Conservation (phyloP, 2,329 filamentous ascomycete genomes). For the Ophiosphaerella herpotricha region DNA sequence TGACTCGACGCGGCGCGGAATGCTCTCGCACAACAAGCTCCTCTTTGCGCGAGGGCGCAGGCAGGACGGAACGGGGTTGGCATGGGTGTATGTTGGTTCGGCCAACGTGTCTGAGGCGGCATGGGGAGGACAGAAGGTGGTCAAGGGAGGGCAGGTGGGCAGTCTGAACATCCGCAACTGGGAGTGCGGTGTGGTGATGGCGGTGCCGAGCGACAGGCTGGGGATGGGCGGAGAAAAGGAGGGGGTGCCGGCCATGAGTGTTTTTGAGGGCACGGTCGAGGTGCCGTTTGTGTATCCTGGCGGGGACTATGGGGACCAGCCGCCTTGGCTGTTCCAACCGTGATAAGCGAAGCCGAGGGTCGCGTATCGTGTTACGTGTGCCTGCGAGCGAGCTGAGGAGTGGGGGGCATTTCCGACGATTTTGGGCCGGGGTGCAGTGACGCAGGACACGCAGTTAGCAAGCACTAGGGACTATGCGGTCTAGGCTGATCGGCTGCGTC, state of each 20-base stretch:
- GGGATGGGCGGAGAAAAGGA: conserved; percentile 15
- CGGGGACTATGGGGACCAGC: conserved; percentile 51
- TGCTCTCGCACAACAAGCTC: conserved; percentile 90
- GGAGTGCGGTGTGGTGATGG: conserved; percentile 89
- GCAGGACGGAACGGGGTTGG: conserved; percentile 46
- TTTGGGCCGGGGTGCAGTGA: no score
- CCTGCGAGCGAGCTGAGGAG: background rate
- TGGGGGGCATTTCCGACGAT: background rate
- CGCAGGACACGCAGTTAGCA: no score
- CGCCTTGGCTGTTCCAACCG: conserved; percentile 52
- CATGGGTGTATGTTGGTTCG: conserved; percentile 87
- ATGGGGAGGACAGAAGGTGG: conserved; percentile 81
- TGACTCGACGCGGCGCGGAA: conserved; percentile 68
- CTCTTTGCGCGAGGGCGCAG: conserved; percentile 39
- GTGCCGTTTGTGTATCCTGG: conserved; percentile 69
- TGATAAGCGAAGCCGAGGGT: conserved; percentile 1
- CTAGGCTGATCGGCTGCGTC: no score
- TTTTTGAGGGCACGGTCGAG: conserved; percentile 62
- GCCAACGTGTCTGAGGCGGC: conserved; percentile 93
- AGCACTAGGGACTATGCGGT: no score
- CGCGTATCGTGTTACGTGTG: no score
- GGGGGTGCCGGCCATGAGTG: conserved; percentile 45
- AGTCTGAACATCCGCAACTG: conserved; percentile 83
- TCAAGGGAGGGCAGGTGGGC: conserved; percentile 66
- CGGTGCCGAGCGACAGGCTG: conserved; percentile 49